A percentile compares a stretch with the other conserved stretches of the same genome.
These are phyloP conservation scores for Aspergillus sp. DNA, from an alignment of 2,329 filamentous ascomycete species.

Conservation along the genomic window DNA sequence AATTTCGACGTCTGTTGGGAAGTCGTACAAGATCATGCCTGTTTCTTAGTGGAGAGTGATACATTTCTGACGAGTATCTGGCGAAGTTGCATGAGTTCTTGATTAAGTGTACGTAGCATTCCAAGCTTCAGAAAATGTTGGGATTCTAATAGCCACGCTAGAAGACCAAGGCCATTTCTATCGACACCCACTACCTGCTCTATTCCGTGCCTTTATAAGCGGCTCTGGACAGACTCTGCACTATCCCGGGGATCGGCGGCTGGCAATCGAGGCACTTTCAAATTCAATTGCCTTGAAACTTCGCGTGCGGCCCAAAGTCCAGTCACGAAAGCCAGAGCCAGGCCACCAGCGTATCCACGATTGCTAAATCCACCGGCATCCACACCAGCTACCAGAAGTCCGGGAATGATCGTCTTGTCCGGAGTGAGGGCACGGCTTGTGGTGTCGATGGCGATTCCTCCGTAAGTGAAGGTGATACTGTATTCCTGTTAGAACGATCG, in stretches of 20 bases:
- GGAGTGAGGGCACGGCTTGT: conserved; percentile 23
- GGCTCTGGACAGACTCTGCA: neutral
- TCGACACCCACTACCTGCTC: too few relatives aligned
- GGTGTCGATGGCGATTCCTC: conserved; percentile 22
- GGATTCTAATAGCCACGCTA: too few relatives aligned
- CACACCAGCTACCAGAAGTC: conserved; percentile 24
- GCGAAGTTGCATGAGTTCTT: too few relatives aligned
- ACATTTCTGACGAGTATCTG: neutral
- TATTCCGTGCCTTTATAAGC: neutral
- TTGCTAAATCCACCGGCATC: conserved; percentile 26
- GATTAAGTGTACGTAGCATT: too few relatives aligned
- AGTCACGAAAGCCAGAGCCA: conserved; percentile 27
- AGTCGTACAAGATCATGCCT: neutral
- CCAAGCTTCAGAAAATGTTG: too few relatives aligned
- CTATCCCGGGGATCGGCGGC: conserved; percentile 12
- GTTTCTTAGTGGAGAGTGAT: neutral
- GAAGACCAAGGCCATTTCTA: too few relatives aligned
- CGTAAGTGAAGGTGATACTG: conserved; percentile 29
- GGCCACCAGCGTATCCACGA: conserved; percentile 24
- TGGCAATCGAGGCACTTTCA: conserved; percentile 18
- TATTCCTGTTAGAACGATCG: neutral
- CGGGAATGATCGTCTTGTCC: conserved; percentile 16
- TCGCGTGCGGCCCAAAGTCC: conserved; percentile 24
- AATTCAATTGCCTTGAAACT: conserved; percentile 14
- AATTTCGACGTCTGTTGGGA: neutral